Evolutionary conservation across 441 rosid genomes (phyloP), one percentile per base, ranked within the genome.

Genomic region (Lepidium campestre): DNA sequence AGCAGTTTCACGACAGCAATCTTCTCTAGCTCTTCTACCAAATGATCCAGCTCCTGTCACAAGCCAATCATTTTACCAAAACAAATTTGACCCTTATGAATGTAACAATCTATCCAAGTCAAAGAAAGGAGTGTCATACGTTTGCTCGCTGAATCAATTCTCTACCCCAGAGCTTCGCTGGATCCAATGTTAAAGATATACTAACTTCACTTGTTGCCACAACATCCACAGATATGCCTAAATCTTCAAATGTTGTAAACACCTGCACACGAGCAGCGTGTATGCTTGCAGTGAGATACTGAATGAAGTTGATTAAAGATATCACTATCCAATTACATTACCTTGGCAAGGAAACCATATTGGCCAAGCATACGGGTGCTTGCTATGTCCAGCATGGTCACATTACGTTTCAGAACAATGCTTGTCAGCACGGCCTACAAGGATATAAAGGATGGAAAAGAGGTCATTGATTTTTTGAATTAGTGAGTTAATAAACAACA

Each of bases 201-300:
- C 97, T 93, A 73, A 93, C 98, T 90, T 93, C 98, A 81, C 98
- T 93, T 32, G 97, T 93, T 45, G 98, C 98, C 40, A 93, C 98
- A 62, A 90, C 98, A 78, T 93, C 98, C 23, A 93, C 97, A 0
- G 97, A 93, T 80, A 93, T 90, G 68, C 97, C 98, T 73, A 93
- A 76, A 59, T 90, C 97, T 76, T 90, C 97, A 68, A 93, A 93
- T 65, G 65, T 93, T 18, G 96, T 84, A 81, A 93, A 93, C 25
- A 93, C 98, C 97, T 93, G 75, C 58, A 66, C 39, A 63, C 9
- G 31, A 17, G 53, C 10, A 20, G 23, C 37, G 29, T 5, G 22
- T 8, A 27, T 12, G 14, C n/a, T 57, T 53, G 8, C n/a, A 50
- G 52, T 52, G 46, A 65, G 31, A 17, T 59, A 34, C 20, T 50